Evolutionary conservation across 768 basidiomycete genomes (phyloP).

Genomic region (Favolaschia claudopus): DNA sequence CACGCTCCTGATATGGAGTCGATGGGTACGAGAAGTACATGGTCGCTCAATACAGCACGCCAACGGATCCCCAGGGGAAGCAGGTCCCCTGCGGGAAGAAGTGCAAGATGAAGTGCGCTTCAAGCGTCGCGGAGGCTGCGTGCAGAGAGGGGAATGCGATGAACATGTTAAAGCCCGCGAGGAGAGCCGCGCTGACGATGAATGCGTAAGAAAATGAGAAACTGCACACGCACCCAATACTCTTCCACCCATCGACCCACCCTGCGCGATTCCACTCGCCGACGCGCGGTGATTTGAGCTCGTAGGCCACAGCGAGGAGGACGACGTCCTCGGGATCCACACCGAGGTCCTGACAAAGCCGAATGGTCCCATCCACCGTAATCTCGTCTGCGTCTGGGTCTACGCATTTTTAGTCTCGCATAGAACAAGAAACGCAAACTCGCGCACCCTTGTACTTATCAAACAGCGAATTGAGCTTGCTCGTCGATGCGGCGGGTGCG

Average conservation of each 20-base stretch:
- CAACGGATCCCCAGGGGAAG: slow-evolving; percentile 84
- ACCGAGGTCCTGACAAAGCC: slow-evolving; percentile 71
- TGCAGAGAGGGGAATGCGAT: slow-evolving; percentile 55
- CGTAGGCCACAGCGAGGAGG: slow-evolving; percentile 81
- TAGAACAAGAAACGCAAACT: background rate
- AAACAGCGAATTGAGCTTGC: slow-evolving; percentile 65
- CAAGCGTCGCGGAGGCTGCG: slow-evolving; percentile 88
- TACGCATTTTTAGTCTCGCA: slow-evolving; percentile 27
- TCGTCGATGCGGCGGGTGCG: slow-evolving; percentile 51
- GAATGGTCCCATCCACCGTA: slow-evolving; percentile 80
- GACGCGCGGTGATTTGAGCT: slow-evolving; percentile 77
- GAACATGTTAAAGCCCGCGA: background rate
- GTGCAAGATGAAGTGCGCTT: slow-evolving; percentile 91
- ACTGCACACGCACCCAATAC: slow-evolving; percentile 59
- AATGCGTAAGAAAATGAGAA: background rate
- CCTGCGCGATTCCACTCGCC: slow-evolving; percentile 75
- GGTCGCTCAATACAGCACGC: slow-evolving; percentile 93
- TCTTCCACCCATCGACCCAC: slow-evolving; percentile 86
- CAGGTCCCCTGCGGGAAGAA: slow-evolving; percentile 84
- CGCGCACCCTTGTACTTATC: slow-evolving; percentile 71
- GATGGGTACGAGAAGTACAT: slow-evolving; percentile 98
- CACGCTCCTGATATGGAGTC: slow-evolving; percentile 95
- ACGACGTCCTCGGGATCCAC: slow-evolving; percentile 85
- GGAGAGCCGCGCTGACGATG: no score
- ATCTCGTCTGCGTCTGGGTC: slow-evolving; percentile 64